Evolutionary conservation across 306 rosid species (phyloP).

Genomic region (Dryas octopetala): DNA sequence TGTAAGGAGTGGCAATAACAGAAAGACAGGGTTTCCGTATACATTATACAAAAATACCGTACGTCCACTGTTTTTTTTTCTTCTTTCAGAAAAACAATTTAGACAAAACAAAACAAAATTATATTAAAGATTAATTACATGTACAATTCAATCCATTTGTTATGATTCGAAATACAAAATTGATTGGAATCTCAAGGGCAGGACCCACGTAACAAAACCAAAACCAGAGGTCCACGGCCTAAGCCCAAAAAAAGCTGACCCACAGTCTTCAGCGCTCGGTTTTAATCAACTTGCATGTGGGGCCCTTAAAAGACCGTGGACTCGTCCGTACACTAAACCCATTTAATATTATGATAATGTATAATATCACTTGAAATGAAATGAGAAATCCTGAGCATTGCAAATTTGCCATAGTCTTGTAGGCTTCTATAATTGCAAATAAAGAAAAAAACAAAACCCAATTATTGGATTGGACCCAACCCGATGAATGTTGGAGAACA

Average conservation of each 20-base stretch:
- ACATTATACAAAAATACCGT: constrained; percentile 22
- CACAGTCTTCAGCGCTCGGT: constrained; percentile 43
- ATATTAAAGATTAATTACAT: constrained; percentile 13
- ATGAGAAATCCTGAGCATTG: neutral
- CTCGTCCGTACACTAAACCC: constrained; percentile 47
- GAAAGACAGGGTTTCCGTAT: constrained; percentile 30
- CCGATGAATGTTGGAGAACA: neutral
- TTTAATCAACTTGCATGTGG: constrained; percentile 40
- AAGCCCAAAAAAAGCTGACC: constrained; percentile 18
- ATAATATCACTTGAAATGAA: neutral
- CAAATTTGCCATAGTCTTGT: too few relatives aligned
- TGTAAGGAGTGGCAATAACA: constrained; percentile 31
- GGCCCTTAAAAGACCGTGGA: constrained; percentile 37
- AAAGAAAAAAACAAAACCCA: too few relatives aligned
- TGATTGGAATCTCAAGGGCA: neutral
- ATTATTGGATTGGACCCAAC: neutral
- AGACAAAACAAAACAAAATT: neutral
- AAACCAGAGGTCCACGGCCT: constrained; percentile 12
- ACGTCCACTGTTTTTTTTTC: constrained; percentile 10
- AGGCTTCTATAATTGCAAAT: neutral
- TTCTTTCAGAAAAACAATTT: neutral
- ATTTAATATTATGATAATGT: neutral
- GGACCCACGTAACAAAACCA: constrained; percentile 13
- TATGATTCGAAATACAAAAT: neutral
- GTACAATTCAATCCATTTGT: neutral